phyloP scores from a whole-genome alignment of 2,329 filamentous ascomycete species.

The Cordyceps sp. region DNA sequence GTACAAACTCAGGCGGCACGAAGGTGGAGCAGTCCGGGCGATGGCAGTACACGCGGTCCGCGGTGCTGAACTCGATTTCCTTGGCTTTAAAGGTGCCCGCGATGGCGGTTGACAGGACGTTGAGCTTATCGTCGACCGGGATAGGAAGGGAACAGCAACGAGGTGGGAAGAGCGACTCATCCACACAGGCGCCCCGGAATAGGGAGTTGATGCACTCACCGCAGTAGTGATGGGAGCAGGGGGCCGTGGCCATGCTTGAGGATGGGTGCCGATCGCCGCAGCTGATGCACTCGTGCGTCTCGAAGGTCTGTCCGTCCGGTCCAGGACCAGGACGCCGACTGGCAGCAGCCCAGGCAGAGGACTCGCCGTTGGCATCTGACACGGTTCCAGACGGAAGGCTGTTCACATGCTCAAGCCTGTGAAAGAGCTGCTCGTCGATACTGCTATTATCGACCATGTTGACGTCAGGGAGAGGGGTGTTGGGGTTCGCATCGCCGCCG shows the following conservation, averaged over 20 bases:
- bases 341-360: no score
- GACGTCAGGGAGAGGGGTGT: no score
- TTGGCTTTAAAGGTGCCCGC: constrained; percentile 22
- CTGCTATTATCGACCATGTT: no score
- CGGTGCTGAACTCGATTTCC: constrained; percentile 28
- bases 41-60: constrained; percentile 34
- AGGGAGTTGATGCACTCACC: constrained; percentile 25
- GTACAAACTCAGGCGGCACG: constrained; percentile 18
- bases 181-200: constrained; percentile 23
- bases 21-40: constrained; percentile 25
- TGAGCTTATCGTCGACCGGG: constrained; percentile 13
- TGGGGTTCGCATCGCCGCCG: no score
- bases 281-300: neutral
- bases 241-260: neutral
- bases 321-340: neutral
- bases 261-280: neutral
- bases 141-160: constrained; percentile 31
- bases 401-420: no score
- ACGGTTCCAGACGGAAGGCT: no score
- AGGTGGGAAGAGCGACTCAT: constrained; percentile 38
- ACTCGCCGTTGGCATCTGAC: no score
- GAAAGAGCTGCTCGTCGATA: no score
- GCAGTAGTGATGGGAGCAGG: constrained; percentile 31
- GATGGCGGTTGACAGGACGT: constrained; percentile 19
- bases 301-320: neutral